Percentiles rank a stretch among this genome's conserved stretches.
These are phyloP conservation scores for Neurospora discreta DNA, from an alignment of 495 filamentous ascomycete genomes.

Conservation along the genomic window DNA sequence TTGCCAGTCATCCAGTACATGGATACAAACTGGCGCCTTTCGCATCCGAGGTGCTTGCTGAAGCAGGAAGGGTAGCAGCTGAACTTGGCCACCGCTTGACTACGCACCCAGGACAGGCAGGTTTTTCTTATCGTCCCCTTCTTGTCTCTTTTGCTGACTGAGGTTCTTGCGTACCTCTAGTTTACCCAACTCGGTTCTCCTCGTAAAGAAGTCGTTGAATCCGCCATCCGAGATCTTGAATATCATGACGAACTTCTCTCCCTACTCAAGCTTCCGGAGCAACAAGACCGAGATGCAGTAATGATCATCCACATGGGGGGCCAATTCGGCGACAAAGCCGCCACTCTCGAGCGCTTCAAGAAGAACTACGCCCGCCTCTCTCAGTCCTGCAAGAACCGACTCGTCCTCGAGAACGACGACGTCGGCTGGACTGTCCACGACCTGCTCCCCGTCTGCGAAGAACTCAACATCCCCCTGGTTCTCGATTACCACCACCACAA, in stretches of 20 bases:
- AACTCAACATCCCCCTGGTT: conserved; percentile 84
- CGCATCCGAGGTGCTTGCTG: conserved; percentile 63
- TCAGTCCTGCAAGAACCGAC: conserved; percentile 58
- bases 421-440: conserved; percentile 85
- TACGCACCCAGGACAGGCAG: conserved; percentile 76
- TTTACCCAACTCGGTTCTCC: conserved; percentile 88
- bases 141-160: conserved; percentile 2
- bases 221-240: conserved; percentile 69
- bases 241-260: conserved; percentile 83
- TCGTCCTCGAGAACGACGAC: conserved; percentile 94
- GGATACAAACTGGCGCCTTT: conserved; percentile 84
- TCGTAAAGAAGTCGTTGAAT: conserved; percentile 58
- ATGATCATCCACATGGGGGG: conserved; percentile 96
- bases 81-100: conserved; percentile 78
- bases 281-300: conserved; percentile 77
- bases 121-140: neutral
- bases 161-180: conserved; percentile 13
- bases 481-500: conserved; percentile 96
- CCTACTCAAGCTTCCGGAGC: conserved; percentile 65
- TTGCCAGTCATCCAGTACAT: conserved; percentile 77
- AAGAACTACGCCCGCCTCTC: conserved; percentile 58
- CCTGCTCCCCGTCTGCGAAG: conserved; percentile 80
- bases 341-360: conserved; percentile 71
- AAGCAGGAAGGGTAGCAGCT: conserved; percentile 67
- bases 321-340: conserved; percentile 76